Base-by-base conservation (phyloP, 352 stramenopile genomes). In the Pseudoperonospora humuli region DNA sequence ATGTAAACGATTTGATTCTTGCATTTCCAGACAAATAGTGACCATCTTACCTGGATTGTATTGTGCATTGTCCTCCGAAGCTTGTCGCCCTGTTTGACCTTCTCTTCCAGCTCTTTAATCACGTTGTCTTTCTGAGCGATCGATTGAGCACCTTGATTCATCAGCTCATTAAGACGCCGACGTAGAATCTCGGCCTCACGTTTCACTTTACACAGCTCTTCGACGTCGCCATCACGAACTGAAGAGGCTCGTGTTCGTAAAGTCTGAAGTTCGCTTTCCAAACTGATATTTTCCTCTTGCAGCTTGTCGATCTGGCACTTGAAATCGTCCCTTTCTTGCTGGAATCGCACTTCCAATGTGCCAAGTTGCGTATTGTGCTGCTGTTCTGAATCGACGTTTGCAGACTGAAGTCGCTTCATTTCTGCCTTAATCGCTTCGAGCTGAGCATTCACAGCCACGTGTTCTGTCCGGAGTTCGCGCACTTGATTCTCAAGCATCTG, bases 41-140 rank as follows among this genome's bases (percentile, higher is more conserved):
- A 4, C 10, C 8, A 3, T 15, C 56, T 25, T 73, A 87, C 75
- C 67, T 91, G 75, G 23, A 99, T 97, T 29, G 80, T 86, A 68
- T 99, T 99, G 75, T 99, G 96, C 74, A 99, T 88, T 51, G 84
- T 73, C n/a, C 96, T 73, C 24, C 96, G 81, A 11, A 90, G 39
- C 23, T 81, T 87, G 45, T 96, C 81, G 1, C 76, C 78, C n/a
- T 83, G 60, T 15, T 75, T 75, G 20, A 91, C 54, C 23, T 86
- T 85, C 35, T 78, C 66, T 46, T 86, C 59, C 14, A 96, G 54
- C 32, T 90, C 70, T 9, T 64, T 59, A 38, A 94, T 82, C 15
- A 70, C 42, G 14, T 24, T 58, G 48, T 93, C 75, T 38, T 88
- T 87, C 31, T 88, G 56, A 28, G 79, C 70, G 11, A 94, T 63